Evolutionary conservation across 164 flowering plant species (phyloP), one percentile per base, ranked within the genome.

Genomic region (Dillenia suffruticosa): DNA sequence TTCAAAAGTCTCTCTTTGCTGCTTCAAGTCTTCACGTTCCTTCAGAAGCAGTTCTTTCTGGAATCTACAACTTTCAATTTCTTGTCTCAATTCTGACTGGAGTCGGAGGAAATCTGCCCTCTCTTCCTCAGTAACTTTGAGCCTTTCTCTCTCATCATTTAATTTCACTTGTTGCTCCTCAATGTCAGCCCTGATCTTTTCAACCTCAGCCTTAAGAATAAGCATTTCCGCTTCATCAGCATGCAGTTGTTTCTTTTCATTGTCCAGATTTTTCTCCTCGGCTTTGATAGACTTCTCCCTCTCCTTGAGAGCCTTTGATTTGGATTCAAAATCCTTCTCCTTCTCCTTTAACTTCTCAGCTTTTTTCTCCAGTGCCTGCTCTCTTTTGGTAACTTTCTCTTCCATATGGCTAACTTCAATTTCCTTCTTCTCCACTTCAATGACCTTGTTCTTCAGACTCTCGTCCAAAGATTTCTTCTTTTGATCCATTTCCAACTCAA

Each of bases 1-100:
- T 78, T 92, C 97, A 76, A 92, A 90, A 43, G 63, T 90, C 59
- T 72, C 79, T 61, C 77, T 85, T 22, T 95, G 88, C 64, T 64
- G 80, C 66, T 78, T 85, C 72, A 95, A 67, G 61, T 82, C 83
- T 61, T 84, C 90, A 57, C n/a, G 64, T 76, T 87, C 90, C 76
- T 80, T 87, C 70, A 74, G 51, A 57, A 92, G 77, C 51, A 77
- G 62, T 59, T 84, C 87, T 58, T 76, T 77, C 66, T 81, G 80
- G 53, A 40, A 63, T 61, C 81, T 74, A 60, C 63, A 77, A 57
- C 68, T 82, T 17, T 79, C 87, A 17, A 83, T 77, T 73, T 90
- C 92, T 67, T 77, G 78, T 64, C 80, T 90, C 70, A 90, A 40
- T 51, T 87, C 78, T 12, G 68, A 64, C 56, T 83, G 88, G 65